Conservation (phyloP, 2,329 filamentous ascomycete species). For the Teratosphaeriaceae sp. region DNA sequence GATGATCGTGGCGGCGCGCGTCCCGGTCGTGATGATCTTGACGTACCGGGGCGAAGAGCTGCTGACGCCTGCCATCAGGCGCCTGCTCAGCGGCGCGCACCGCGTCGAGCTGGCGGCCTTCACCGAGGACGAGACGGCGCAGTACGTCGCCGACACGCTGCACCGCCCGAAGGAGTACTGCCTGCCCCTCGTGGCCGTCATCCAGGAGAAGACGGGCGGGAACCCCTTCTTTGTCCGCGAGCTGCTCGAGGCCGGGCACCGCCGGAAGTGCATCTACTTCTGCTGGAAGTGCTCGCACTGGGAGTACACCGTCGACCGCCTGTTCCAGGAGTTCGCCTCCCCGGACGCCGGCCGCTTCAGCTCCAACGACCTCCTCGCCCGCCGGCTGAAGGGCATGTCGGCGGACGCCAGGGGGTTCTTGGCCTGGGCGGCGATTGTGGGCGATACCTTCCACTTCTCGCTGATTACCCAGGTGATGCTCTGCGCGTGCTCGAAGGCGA, state of each 20-base stretch:
- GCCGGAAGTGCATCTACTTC: conserved; percentile 85
- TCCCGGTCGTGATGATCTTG: conserved; percentile 76
- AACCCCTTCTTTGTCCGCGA: conserved; percentile 90
- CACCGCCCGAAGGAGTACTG: conserved; percentile 66
- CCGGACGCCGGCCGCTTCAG: conserved; percentile 73
- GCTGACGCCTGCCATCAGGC: conserved; percentile 31
- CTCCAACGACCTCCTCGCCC: conserved; percentile 74
- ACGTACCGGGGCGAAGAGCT: conserved; percentile 47
- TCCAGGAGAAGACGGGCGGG: conserved; percentile 81
- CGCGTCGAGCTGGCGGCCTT: conserved; percentile 67
- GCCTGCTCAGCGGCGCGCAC: conserved; percentile 45
- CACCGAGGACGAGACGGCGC: conserved; percentile 68
- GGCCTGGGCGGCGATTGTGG: conserved; percentile 78
- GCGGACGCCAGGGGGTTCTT: conserved; percentile 68
- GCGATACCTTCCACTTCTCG: conserved; percentile 76
- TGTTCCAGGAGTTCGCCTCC: conserved; percentile 78
- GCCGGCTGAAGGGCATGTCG: conserved; percentile 70
- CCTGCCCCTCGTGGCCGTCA: conserved; percentile 69
- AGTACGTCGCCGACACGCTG: conserved; percentile 77
- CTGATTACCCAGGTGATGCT: conserved; percentile 70
- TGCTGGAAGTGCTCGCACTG: conserved; percentile 77
- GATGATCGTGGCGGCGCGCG: conserved; percentile 68
- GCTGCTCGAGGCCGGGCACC: conserved; percentile 80
- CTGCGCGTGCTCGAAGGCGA: conserved; percentile 60
- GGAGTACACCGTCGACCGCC: conserved; percentile 76